phyloP scores from a whole-genome alignment of 768 basidiomycete species.

The Nevesoporus exiguus region DNA sequence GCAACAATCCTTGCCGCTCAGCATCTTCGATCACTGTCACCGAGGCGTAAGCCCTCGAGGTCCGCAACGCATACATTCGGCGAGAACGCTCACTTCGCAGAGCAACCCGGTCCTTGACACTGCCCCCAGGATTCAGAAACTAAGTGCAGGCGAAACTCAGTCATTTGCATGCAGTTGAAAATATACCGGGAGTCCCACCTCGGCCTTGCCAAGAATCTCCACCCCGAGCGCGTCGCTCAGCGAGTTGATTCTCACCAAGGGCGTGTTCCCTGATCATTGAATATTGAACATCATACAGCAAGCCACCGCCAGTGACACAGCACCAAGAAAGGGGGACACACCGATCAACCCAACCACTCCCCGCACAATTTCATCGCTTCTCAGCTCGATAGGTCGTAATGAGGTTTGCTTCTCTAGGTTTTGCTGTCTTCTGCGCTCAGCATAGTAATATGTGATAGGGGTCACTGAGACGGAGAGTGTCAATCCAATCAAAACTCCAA shows the following conservation, averaged over 20 bases:
- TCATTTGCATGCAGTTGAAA: neutral
- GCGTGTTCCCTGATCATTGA: conserved; percentile 75
- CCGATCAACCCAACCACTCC: conserved; percentile 88
- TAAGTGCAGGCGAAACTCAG: conserved; percentile 50
- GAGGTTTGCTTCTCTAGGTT: conserved; percentile 28
- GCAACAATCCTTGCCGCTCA: conserved; percentile 74
- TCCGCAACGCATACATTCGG: neutral
- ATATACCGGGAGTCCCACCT: conserved; percentile 45
- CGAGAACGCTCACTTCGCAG: conserved; percentile 61
- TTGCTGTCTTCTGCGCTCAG: conserved; percentile 46
- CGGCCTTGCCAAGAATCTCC: conserved; percentile 94
- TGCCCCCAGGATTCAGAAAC: conserved; percentile 97
- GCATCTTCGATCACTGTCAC: conserved; percentile 89
- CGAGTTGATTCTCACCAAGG: conserved; percentile 86
- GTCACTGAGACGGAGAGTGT: conserved; percentile 72
- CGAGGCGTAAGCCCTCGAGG: neutral
- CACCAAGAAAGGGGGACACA: conserved; percentile 30
- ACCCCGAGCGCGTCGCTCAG: conserved; percentile 88
- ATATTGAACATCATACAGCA: too few relatives aligned
- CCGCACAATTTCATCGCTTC: conserved; percentile 72
- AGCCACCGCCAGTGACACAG: neutral
- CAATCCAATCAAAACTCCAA: conserved; percentile 69
- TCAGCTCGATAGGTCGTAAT: conserved; percentile 61
- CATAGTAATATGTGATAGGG: conserved; percentile 54
- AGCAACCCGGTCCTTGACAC: conserved; percentile 97